Evolutionary conservation across 305 asterid species (phyloP).

Genomic region (Fraxinus platypoda): DNA sequence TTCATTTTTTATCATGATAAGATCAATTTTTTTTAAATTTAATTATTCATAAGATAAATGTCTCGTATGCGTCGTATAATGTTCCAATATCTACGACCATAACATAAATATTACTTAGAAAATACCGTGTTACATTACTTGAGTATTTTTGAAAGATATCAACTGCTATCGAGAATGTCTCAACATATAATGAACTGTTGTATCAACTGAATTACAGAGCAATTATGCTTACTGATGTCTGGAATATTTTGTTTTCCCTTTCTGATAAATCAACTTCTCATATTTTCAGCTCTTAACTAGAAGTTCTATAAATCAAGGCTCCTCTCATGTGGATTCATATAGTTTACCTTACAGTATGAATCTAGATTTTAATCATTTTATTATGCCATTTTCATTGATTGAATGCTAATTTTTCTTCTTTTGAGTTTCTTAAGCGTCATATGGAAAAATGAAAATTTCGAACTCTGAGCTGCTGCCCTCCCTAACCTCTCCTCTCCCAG

Average conservation of each 20-base stretch:
- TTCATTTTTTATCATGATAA: background rate
- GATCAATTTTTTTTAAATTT: background rate
- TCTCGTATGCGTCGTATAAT: background rate
- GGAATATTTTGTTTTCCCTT: background rate
- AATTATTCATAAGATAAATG: background rate
- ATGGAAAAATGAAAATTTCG: background rate
- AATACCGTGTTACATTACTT: background rate
- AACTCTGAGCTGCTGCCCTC: background rate
- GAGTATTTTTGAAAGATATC: background rate
- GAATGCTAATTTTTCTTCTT: background rate
- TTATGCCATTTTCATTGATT: background rate
- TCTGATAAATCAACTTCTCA: background rate
- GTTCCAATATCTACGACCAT: background rate
- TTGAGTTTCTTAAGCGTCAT: background rate
- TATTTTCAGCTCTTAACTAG: background rate
- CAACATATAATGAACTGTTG: background rate
- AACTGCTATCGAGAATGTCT: background rate
- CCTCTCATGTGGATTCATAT: background rate
- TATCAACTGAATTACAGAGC: background rate
- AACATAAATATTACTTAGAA: background rate
- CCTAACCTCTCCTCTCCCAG: background rate
- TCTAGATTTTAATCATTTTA: background rate
- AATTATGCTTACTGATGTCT: background rate
- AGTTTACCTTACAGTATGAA: background rate
- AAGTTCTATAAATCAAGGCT: background rate